Evolutionary conservation across 495 filamentous ascomycete genomes (phyloP).

Genomic region (Hyaloscypha hepaticicola): DNA sequence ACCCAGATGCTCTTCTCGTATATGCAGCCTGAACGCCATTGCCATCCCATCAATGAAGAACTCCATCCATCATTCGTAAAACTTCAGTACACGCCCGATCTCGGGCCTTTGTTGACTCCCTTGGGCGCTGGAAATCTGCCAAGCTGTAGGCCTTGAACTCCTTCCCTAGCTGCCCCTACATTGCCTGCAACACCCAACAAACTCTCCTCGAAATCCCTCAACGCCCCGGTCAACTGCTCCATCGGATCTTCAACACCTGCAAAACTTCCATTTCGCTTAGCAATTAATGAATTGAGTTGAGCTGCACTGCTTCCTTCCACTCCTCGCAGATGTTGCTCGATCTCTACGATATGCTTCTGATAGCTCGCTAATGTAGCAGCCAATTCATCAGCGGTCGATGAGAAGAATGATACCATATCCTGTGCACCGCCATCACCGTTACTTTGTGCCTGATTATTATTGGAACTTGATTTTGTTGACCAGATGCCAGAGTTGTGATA

Average conservation of each 20-base stretch:
- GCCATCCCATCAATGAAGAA: too few species aligned
- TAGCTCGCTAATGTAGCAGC: constrained; percentile 62
- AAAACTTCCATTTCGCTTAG: constrained; percentile 52
- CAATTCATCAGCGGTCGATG: constrained; percentile 70
- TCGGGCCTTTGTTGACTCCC: constrained; percentile 17
- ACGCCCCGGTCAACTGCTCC: constrained; percentile 61
- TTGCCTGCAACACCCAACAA: constrained; percentile 74
- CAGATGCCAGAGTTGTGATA: constrained; percentile 64
- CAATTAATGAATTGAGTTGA: constrained; percentile 67
- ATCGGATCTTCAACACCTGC: constrained; percentile 47
- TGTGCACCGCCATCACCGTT: constrained; percentile 57
- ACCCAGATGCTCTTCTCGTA: background rate
- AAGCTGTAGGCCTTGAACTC: constrained; percentile 64
- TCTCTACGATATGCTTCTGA: constrained; percentile 69
- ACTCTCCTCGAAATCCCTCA: constrained; percentile 75
- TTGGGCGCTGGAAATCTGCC: constrained; percentile 46
- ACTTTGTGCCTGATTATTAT: constrained; percentile 13
- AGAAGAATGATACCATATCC: constrained; percentile 77
- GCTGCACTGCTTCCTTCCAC: constrained; percentile 69
- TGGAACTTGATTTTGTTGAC: constrained; percentile 38
- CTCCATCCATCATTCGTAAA: background rate
- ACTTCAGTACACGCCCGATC: constrained; percentile 30
- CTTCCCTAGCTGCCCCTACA: constrained; percentile 66
- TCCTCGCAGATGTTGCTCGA: constrained; percentile 76
- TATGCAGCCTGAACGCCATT: background rate